Conservation (phyloP, 2,329 filamentous ascomycete species). For the Paraphaeosphaeria minitans region DNA sequence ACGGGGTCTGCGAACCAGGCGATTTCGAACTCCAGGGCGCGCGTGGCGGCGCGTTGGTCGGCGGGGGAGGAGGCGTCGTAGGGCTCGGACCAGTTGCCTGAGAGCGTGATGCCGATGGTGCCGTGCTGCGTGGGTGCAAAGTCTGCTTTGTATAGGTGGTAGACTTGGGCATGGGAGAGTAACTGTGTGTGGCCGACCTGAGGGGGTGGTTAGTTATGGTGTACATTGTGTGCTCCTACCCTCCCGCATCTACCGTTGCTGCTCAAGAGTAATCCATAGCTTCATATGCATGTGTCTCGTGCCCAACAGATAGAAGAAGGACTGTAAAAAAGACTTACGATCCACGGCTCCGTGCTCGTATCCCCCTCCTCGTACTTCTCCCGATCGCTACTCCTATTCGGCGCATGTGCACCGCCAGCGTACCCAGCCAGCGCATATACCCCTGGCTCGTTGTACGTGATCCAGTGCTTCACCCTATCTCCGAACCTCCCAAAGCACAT, state of each 20-base stretch:
- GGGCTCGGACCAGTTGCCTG: slow-evolving; percentile 70
- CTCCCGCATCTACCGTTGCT: too few relatives aligned
- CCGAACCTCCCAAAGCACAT: slow-evolving; percentile 47
- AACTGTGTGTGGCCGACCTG: slow-evolving; percentile 46
- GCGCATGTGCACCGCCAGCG: slow-evolving; percentile 42
- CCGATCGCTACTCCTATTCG: slow-evolving; percentile 15
- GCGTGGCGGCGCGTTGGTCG: slow-evolving; percentile 76
- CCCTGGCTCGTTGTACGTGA: slow-evolving; percentile 51
- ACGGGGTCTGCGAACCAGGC: slow-evolving; percentile 88
- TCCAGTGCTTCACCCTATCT: slow-evolving; percentile 49
- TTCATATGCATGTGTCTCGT: too few relatives aligned
- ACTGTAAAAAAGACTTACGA: too few relatives aligned
- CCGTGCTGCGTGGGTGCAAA: slow-evolving; percentile 48
- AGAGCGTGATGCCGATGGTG: slow-evolving; percentile 43
- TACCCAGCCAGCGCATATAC: slow-evolving; percentile 33
- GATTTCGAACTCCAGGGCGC: slow-evolving; percentile 86
- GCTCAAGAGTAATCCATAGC: too few relatives aligned
- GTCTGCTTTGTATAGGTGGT: slow-evolving; percentile 48
- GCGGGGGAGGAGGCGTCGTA: slow-evolving; percentile 78
- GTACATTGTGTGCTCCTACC: too few relatives aligned
- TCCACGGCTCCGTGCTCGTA: slow-evolving; percentile 28
- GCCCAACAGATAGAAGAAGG: too few relatives aligned
- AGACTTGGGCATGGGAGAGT: slow-evolving; percentile 47
- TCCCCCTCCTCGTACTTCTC: slow-evolving; percentile 17
- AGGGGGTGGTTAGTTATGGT: too few relatives aligned